Evolutionary conservation across 208 protist species (phyloP).

Genomic region (Giardia duodenalis): DNA sequence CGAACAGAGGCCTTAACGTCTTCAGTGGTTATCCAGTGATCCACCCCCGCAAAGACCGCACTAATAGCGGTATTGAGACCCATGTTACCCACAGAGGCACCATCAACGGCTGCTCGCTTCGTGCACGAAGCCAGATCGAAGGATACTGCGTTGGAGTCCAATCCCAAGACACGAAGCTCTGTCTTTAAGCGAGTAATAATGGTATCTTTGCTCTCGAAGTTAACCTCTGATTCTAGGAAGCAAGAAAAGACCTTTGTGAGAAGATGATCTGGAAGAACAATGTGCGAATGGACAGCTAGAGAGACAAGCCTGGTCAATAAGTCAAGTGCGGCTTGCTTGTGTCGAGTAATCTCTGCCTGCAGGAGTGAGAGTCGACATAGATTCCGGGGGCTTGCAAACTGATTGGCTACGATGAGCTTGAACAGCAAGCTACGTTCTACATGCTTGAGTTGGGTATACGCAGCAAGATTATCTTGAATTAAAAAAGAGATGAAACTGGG

Average conservation of each 20-base stretch:
- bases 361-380: neutral
- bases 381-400: neutral
- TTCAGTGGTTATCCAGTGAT: constrained; percentile 1
- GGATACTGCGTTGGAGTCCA: neutral
- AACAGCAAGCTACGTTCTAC: neutral
- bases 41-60: neutral
- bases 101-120: neutral
- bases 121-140: neutral
- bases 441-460: neutral
- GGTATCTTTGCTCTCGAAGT: neutral
- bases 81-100: neutral
- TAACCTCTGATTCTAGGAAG: neutral
- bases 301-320: neutral
- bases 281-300: neutral
- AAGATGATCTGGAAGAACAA: neutral
- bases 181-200: neutral
- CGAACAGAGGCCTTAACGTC: neutral
- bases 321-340: neutral
- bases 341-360: neutral
- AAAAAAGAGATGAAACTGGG: neutral
- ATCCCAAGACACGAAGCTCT: neutral
- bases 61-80: neutral
- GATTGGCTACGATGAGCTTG: neutral
- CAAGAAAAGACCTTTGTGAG: neutral
- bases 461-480: neutral